These are phyloP conservation scores for Fragaria vesca DNA, from an alignment of 306 rosid genomes.

Conservation along the genomic window DNA sequence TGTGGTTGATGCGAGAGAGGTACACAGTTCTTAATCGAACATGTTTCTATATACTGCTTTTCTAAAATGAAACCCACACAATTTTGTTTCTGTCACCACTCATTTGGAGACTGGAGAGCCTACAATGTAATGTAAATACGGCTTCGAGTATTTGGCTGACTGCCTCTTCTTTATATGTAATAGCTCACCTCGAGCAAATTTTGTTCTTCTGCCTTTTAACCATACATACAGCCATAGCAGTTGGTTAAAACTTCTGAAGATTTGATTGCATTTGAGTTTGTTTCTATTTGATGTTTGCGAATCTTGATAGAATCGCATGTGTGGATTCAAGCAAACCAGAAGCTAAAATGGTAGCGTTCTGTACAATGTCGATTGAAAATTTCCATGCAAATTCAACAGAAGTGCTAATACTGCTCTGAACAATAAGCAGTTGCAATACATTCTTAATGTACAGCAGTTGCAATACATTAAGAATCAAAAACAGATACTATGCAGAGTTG, in stretches of 20 bases:
- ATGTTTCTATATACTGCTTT: not conserved
- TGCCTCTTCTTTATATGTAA: not conserved
- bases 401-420: too few relatives aligned
- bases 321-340: not conserved
- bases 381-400: not conserved
- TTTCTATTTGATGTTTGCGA: not conserved
- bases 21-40: not conserved
- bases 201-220: not conserved
- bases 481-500: not conserved
- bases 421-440: not conserved
- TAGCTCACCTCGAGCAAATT: not conserved
- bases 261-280: not conserved
- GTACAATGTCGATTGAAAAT: too few relatives aligned
- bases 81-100: not conserved
- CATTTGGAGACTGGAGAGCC: not conserved
- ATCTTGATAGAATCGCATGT: not conserved
- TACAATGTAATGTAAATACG: slow-evolving; percentile 5
- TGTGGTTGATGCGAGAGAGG: slow-evolving; percentile 8
- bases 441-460: too few relatives aligned
- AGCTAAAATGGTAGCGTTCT: not conserved
- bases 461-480: not conserved
- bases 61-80: not conserved
- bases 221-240: not conserved
- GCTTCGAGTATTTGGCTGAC: not conserved
- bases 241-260: not conserved